phyloP scores from a whole-genome alignment of 495 filamentous ascomycete species.

The Acidiella bohemica region DNA sequence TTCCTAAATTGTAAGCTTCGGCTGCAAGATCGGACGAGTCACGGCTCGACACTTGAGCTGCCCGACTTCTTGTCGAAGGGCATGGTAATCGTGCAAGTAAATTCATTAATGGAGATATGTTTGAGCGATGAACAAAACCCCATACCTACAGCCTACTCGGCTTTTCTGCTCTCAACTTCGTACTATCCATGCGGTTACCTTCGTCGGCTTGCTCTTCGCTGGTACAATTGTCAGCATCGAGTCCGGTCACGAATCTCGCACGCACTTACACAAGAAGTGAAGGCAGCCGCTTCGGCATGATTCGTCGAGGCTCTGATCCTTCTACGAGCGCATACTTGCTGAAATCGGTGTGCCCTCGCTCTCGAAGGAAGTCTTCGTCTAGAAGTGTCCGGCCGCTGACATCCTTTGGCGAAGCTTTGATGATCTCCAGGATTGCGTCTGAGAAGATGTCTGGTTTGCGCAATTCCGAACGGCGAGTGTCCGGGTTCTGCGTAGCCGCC shows the following conservation, averaged over 20 bases:
- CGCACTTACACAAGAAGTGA: no score
- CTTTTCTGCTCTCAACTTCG: no score
- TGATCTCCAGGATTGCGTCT: constrained; percentile 64
- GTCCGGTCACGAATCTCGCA: no score
- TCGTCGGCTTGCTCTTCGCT: constrained; percentile 77
- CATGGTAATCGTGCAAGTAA: no score
- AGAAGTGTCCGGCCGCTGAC: constrained; percentile 63
- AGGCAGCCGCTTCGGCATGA: constrained; percentile 52
- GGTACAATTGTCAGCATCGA: constrained; percentile 49
- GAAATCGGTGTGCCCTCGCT: constrained; percentile 56
- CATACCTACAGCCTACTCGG: no score
- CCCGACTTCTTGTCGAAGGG: no score
- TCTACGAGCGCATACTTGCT: constrained; percentile 55
- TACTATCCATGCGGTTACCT: constrained; percentile 58
- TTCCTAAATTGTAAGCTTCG: no score
- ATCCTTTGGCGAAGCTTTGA: constrained; percentile 41
- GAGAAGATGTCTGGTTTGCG: constrained; percentile 64
- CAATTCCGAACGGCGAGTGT: constrained; percentile 38
- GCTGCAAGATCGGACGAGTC: no score
- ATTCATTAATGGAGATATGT: no score
- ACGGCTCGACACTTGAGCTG: no score
- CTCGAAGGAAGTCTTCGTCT: constrained; percentile 71
- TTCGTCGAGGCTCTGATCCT: constrained; percentile 52
- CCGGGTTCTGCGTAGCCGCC: constrained; percentile 49
- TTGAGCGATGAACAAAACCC: no score